phyloP scores from a whole-genome alignment of 192 early-diverging fungal genomes.

The Lobosporangium transversale region DNA sequence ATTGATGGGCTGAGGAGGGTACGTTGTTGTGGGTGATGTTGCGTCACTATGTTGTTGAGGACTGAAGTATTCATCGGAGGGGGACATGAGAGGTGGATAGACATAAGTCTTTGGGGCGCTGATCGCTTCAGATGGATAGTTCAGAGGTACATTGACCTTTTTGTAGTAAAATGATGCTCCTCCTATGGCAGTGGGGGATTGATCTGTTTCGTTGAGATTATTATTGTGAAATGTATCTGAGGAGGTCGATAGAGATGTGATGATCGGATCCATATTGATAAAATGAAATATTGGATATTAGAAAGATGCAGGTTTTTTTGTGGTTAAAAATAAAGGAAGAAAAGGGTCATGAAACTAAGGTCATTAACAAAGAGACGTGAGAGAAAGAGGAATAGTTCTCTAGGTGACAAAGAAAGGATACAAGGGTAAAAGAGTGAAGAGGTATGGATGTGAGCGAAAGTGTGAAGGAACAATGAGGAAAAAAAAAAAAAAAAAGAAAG shows the following conservation, averaged over 20 bases:
- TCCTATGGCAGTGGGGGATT: not conserved
- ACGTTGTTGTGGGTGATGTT: slow-evolving; percentile 1
- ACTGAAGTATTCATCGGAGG: slow-evolving; percentile 30
- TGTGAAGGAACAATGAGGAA: no score
- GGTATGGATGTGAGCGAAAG: not conserved
- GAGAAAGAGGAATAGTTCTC: not conserved
- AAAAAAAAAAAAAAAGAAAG: not conserved
- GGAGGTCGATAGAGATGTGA: slow-evolving; percentile 6
- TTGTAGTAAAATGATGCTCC: slow-evolving; percentile 10
- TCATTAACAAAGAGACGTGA: not conserved
- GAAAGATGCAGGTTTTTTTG: not conserved
- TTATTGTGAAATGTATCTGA: not conserved
- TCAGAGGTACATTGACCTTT: slow-evolving; percentile 35
- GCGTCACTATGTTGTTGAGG: not conserved
- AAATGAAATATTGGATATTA: not conserved
- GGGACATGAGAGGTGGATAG: slow-evolving; percentile 49
- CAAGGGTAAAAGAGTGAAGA: no score
- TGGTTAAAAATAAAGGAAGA: not conserved
- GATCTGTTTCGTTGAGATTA: slow-evolving; percentile 3
- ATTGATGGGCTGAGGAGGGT: slow-evolving; percentile 16
- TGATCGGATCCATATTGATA: slow-evolving; percentile 20
- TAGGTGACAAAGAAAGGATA: not conserved
- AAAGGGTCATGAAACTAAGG: not conserved
- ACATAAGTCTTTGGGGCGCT: slow-evolving; percentile 27
- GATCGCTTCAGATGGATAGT: slow-evolving; percentile 34